A percentile compares a stretch with the other conserved stretches of the same genome.
phyloP scores from a whole-genome alignment of 2,329 filamentous ascomycete species.

The Calonectria pauciramosa region DNA sequence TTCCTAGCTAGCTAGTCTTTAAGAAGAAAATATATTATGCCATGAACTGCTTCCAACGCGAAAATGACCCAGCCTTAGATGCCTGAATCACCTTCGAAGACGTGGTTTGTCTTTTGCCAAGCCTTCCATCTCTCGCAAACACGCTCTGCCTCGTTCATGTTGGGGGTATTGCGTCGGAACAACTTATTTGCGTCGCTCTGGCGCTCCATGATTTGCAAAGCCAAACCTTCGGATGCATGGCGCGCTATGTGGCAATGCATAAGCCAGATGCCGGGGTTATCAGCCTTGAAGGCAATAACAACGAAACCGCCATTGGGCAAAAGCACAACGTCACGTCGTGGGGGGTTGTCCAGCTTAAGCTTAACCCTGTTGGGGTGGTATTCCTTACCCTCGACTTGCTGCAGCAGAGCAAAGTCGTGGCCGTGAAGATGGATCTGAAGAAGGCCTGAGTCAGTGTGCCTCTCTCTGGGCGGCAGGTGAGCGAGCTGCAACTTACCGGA shows the following conservation, averaged over 20 bases:
- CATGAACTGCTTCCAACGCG: too few species aligned
- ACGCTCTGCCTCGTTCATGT: background rate
- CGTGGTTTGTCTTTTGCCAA: background rate
- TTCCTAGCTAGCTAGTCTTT: too few species aligned
- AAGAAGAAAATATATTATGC: too few species aligned
- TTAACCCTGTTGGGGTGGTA: constrained; percentile 31
- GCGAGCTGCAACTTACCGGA: constrained; percentile 26
- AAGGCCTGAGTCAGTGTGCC: too few species aligned
- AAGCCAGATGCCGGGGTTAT: constrained; percentile 63
- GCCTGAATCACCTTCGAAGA: background rate
- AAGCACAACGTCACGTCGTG: constrained; percentile 65
- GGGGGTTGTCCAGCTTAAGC: constrained; percentile 56
- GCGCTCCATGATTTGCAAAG: constrained; percentile 38
- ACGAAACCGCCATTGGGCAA: constrained; percentile 58
- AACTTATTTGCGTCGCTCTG: background rate
- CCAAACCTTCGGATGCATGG: constrained; percentile 55
- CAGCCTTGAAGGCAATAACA: constrained; percentile 61
- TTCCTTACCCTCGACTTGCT: constrained; percentile 26
- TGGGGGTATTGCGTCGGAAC: background rate
- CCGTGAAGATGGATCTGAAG: constrained; percentile 41
- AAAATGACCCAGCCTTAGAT: background rate
- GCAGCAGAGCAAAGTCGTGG: constrained; percentile 40
- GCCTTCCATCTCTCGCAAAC: background rate
- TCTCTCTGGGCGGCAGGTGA: too few species aligned
- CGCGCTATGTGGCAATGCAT: constrained; percentile 65